Evolutionary conservation across 2,329 filamentous ascomycete genomes (phyloP), one percentile per base, ranked within the genome.

Genomic region (Cercospora zeina): DNA sequence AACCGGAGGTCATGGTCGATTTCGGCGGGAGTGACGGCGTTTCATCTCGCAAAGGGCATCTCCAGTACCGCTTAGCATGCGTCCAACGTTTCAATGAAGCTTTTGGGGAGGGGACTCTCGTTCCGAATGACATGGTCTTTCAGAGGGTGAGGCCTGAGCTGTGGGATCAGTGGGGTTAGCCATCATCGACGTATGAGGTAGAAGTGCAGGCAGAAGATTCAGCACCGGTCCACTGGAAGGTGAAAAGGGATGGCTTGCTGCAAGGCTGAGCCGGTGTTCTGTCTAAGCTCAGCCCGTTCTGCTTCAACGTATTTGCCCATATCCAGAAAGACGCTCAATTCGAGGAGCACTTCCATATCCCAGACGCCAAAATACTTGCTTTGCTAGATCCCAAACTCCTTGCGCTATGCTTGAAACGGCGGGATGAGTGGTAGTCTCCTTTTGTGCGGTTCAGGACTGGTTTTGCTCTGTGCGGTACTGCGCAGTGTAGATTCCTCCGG

Each of bases 341-440:
- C 42, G 21, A 47, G 1, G 13, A 27, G 42, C 42, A 19, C 16
- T 47, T 27, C 16, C 21, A 13, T 27, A 21, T 49, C 42, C 42
- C 4, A 27, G 13, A 21, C 10, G 14, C 19, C 42, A 13, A 34
- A 34, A 31, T 33, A 11, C n/a, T 34, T 10, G 49, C 11, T 21
- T 8, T 34, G 27, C 5, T 13, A 6, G 16, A 11, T 34, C 49
- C 21, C 42, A 49, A 34, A 53, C 49, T 53, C 49, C 31, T 3
- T 53, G 49, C 49, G 49, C 49, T 34, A 53, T 53, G 49, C 49
- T n/a, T 14, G 49, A 34, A 34, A 13, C 7, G 30, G 10, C 47
- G 13, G 47, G 6, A 4, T n/a, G 30, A 19, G 10, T 10, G 6
- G 47, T 13, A 16, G 47, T 33, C 13, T 3, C 5, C 11, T 13